These are phyloP conservation scores for Salix suchowensis DNA, from an alignment of 345 rosid species.

Conservation along the genomic window DNA sequence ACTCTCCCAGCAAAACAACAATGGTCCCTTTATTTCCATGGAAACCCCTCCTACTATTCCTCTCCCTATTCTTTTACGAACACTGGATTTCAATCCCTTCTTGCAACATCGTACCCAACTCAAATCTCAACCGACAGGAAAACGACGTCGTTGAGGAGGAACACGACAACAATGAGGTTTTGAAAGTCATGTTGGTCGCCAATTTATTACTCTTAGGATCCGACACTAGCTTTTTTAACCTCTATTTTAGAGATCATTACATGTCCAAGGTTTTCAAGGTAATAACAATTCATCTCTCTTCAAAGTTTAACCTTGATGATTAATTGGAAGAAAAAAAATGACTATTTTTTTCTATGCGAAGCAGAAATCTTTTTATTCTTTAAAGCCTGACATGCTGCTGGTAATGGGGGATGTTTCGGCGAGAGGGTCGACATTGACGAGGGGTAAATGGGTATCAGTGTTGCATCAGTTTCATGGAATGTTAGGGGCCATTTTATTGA, in stretches of 20 bases:
- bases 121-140: background rate
- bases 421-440: constrained; percentile 36
- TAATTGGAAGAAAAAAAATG: background rate
- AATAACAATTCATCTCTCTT: background rate
- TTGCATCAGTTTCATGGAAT: constrained; percentile 39
- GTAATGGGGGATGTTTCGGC: constrained; percentile 62
- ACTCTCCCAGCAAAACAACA: background rate
- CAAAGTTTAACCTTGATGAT: too few relatives aligned
- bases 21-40: constrained; percentile 23
- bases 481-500: constrained; percentile 46
- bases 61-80: constrained; percentile 30
- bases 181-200: constrained; percentile 56
- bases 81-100: constrained; percentile 47
- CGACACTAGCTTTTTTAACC: constrained; percentile 31
- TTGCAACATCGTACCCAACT: constrained; percentile 30
- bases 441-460: constrained; percentile 43
- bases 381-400: constrained; percentile 64
- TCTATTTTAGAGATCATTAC: constrained; percentile 47
- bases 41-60: constrained; percentile 30
- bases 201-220: constrained; percentile 45
- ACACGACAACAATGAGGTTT: constrained; percentile 18
- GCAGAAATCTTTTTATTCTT: constrained; percentile 52
- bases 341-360: background rate
- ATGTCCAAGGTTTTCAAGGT: constrained; percentile 54
- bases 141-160: constrained; percentile 3